Conservation (phyloP, 352 stramenopile species). For the Globisporangium takayamanum region DNA sequence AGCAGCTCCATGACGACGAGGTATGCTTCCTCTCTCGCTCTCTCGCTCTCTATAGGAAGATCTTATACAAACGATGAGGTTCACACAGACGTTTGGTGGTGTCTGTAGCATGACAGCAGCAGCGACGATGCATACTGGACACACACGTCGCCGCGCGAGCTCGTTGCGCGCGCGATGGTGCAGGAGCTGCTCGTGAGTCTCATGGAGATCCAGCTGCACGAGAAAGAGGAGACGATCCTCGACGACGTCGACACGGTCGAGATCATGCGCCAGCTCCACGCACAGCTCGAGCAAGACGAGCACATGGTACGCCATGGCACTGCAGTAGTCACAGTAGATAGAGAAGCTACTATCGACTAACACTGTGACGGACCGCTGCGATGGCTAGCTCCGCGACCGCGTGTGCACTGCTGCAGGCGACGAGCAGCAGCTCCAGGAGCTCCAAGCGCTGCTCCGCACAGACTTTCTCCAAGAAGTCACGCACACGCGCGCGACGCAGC, state of each 20-base stretch:
- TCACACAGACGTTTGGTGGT: too few relatives aligned
- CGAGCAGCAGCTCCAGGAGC: constrained; percentile 42
- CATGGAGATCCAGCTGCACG: constrained; percentile 39
- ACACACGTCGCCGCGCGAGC: constrained; percentile 23
- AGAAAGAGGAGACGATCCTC: constrained; percentile 49
- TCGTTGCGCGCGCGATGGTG: constrained; percentile 61
- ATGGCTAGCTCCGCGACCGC: constrained; percentile 27
- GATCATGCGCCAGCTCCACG: constrained; percentile 38
- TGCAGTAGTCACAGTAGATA: neutral
- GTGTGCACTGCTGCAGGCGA: constrained; percentile 41
- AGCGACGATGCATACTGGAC: constrained; percentile 13
- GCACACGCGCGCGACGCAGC: constrained; percentile 12
- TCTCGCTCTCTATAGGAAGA: too few relatives aligned
- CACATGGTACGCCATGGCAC: constrained; percentile 18
- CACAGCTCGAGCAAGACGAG: constrained; percentile 41
- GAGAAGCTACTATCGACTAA: too few relatives aligned
- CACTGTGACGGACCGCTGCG: neutral
- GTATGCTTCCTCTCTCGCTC: neutral
- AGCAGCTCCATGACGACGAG: constrained; percentile 19
- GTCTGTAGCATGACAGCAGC: neutral
- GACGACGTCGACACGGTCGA: constrained; percentile 56
- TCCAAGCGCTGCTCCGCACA: constrained; percentile 40
- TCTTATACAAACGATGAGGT: too few relatives aligned
- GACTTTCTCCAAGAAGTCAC: constrained; percentile 49
- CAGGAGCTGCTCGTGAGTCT: constrained; percentile 60